Evolutionary conservation across 2,329 filamentous ascomycete genomes (phyloP).

Genomic region (Corynespora cassiicola): DNA sequence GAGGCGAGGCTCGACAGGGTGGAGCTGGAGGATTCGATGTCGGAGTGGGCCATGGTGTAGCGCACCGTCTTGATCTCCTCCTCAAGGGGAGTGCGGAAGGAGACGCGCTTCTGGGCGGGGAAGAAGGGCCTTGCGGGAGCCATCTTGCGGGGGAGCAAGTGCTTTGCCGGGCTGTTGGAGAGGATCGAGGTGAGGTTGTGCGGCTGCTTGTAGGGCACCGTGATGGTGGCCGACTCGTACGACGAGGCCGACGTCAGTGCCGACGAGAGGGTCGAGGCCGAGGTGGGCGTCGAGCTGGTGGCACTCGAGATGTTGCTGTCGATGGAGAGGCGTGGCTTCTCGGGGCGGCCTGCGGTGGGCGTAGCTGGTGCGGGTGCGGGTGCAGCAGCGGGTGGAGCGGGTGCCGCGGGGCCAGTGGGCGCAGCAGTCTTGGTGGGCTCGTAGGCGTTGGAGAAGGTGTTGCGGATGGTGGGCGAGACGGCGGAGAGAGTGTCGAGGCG

Average conservation of each 20-base stretch:
- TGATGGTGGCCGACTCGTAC: constrained; percentile 43
- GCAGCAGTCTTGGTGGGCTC: constrained; percentile 45
- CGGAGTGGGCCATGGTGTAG: constrained; percentile 63
- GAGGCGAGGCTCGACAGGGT: constrained; percentile 35
- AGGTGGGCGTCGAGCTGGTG: constrained; percentile 38
- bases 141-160: constrained; percentile 45
- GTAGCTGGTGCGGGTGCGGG: no score
- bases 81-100: constrained; percentile 61
- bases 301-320: constrained; percentile 32
- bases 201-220: constrained; percentile 54
- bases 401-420: no score
- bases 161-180: constrained; percentile 51
- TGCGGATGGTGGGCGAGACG: constrained; percentile 66
- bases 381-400: constrained; percentile 7
- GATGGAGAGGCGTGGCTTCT: constrained; percentile 40
- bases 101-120: constrained; percentile 63
- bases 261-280: constrained; percentile 45
- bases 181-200: constrained; percentile 55
- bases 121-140: constrained; percentile 55
- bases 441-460: constrained; percentile 68
- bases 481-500: constrained; percentile 61
- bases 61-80: constrained; percentile 65
- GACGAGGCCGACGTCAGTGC: constrained; percentile 48
- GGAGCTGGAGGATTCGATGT: constrained; percentile 55
- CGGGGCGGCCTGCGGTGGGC: constrained; percentile 28